These are phyloP conservation scores for Neobulgaria alba DNA, from an alignment of 2,329 filamentous ascomycete species.

Conservation along the genomic window DNA sequence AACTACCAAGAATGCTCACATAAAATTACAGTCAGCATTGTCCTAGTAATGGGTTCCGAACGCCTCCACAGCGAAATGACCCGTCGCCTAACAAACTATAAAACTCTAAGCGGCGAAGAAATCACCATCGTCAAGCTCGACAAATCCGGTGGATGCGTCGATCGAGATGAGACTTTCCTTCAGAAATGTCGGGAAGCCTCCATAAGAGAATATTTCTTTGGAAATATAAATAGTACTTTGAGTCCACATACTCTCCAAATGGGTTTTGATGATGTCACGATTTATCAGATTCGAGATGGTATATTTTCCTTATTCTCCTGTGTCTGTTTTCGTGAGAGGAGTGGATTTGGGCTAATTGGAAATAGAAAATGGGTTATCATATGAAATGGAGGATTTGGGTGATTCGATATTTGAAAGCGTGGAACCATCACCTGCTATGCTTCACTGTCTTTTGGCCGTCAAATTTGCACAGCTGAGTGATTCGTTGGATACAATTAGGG, in stretches of 20 bases:
- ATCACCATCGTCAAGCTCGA: constrained; percentile 71
- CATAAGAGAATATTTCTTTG: constrained; percentile 93
- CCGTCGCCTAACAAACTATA: constrained; percentile 53
- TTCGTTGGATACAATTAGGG: constrained; percentile 61
- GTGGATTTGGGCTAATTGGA: constrained; percentile 13
- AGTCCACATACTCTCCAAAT: constrained; percentile 83
- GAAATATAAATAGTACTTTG: constrained; percentile 64
- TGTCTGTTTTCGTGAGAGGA: no score
- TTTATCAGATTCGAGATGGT: constrained; percentile 64
- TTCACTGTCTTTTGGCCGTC: constrained; percentile 77
- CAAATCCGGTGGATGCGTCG: constrained; percentile 77
- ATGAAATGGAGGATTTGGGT: constrained; percentile 23
- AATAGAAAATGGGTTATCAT: constrained; percentile 26
- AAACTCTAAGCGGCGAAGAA: constrained; percentile 52
- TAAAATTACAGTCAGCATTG: constrained; percentile 61
- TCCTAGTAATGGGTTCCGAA: constrained; percentile 76
- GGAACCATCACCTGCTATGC: constrained; percentile 57
- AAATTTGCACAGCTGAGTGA: constrained; percentile 69
- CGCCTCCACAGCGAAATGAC: constrained; percentile 66
- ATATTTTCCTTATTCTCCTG: no score
- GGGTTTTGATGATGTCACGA: constrained; percentile 62
- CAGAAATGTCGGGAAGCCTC: constrained; percentile 64
- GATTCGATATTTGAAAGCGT: constrained; percentile 50
- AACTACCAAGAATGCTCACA: no score
- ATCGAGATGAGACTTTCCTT: constrained; percentile 66